Percentiles rank a stretch among this genome's conserved stretches.
These are phyloP conservation scores for Mycogone perniciosa DNA, from an alignment of 2,329 filamentous ascomycete species.

Conservation along the genomic window DNA sequence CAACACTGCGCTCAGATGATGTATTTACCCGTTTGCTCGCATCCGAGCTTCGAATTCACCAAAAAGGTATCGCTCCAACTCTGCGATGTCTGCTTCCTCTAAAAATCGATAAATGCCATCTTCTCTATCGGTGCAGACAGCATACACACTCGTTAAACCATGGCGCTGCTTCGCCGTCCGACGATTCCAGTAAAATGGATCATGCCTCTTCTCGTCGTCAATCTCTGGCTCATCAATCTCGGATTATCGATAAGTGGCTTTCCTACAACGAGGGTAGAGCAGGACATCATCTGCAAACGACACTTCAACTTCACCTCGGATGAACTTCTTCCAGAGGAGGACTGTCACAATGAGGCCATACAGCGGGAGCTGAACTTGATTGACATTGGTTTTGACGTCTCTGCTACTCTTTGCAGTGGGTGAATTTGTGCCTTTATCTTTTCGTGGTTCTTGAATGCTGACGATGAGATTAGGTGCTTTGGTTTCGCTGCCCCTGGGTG, in stretches of 20 bases:
- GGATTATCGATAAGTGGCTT: conserved; percentile 20
- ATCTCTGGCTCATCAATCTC: conserved; percentile 21
- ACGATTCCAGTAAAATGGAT: conserved; percentile 14
- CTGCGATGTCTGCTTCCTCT: no score
- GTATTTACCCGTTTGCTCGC: no score
- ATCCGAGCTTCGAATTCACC: no score
- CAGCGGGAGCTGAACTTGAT: conserved; percentile 20
- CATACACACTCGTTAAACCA: not conserved
- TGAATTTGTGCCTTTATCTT: not conserved
- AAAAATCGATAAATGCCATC: not conserved
- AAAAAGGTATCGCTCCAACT: no score
- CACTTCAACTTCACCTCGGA: conserved; percentile 1
- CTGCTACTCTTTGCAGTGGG: conserved; percentile 17
- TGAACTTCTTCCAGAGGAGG: conserved; percentile 14
- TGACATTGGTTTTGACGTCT: conserved; percentile 17
- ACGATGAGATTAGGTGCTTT: conserved; percentile 15
- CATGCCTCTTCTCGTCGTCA: conserved; percentile 18
- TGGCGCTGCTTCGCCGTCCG: conserved; percentile 5
- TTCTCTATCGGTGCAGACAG: no score
- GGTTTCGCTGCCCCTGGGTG: conserved; percentile 18
- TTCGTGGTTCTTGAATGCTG: not conserved
- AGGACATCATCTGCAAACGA: conserved; percentile 21
- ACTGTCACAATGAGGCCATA: conserved; percentile 16
- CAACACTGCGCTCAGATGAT: no score
- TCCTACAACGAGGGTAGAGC: conserved; percentile 18